phyloP scores from a whole-genome alignment of 305 asterid species.

The Fraxinus platypoda region DNA sequence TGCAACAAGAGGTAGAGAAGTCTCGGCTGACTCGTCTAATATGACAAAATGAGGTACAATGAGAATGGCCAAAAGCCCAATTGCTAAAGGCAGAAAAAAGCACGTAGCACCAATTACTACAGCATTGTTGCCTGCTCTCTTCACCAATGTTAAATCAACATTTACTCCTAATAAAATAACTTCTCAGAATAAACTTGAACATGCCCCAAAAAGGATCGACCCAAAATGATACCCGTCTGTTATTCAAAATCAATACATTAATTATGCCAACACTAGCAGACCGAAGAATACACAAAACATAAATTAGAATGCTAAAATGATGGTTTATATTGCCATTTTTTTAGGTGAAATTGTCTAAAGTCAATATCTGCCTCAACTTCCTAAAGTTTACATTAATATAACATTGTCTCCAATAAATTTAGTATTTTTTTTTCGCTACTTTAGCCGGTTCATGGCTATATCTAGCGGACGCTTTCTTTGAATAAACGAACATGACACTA shows the following conservation, averaged over 20 bases:
- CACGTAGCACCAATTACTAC: conserved; percentile 40
- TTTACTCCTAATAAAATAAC: conserved; percentile 53
- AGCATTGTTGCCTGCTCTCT: conserved; percentile 28
- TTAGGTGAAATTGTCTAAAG: not conserved
- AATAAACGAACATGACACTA: not conserved
- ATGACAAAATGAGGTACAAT: conserved; percentile 4
- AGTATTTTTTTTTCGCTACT: not conserved
- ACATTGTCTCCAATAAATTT: not conserved
- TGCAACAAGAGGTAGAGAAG: conserved; percentile 33
- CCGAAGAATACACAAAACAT: not conserved
- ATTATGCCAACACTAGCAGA: not conserved
- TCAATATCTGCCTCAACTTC: not conserved
- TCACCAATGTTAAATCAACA: conserved; percentile 39
- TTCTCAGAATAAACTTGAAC: not conserved
- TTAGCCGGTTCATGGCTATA: not conserved
- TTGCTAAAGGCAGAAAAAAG: conserved; percentile 35
- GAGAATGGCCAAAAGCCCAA: conserved; percentile 22
- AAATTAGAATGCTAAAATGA: not conserved
- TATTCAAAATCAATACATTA: not conserved
- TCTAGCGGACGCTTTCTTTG: not conserved
- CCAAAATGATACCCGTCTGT: conserved; percentile 63
- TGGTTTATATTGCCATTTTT: not conserved
- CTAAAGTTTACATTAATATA: not conserved
- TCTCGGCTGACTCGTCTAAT: conserved; percentile 5
- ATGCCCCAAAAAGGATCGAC: conserved; percentile 40